These are phyloP conservation scores for Gryganskiella cystojenkinii DNA, from an alignment of 192 early-diverging fungal genomes.

Conservation along the genomic window DNA sequence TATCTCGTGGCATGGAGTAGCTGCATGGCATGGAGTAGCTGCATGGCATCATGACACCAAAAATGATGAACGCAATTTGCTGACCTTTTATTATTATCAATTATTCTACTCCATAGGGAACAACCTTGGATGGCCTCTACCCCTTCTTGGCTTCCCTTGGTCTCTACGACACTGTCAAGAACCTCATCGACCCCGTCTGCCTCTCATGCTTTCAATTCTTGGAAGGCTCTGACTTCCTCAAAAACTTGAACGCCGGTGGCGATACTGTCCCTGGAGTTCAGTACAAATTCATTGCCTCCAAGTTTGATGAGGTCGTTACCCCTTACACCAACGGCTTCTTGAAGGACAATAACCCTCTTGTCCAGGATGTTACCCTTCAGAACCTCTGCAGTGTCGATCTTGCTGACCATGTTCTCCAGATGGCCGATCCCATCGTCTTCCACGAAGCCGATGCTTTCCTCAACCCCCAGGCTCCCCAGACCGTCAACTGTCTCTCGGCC, in stretches of 20 bases:
- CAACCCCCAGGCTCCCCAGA: constrained; percentile 19
- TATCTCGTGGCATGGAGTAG: no score
- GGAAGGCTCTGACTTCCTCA: constrained; percentile 13
- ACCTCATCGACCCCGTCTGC: constrained; percentile 37
- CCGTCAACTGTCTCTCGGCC: constrained; percentile 36
- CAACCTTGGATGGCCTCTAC: constrained; percentile 14
- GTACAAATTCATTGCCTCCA: constrained; percentile 40
- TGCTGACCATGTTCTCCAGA: constrained; percentile 22
- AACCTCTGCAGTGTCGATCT: constrained; percentile 27
- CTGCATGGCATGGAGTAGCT: no score
- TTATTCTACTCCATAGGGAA: constrained; percentile 5
- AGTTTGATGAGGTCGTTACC: constrained; percentile 40
- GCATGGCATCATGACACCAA: no score
- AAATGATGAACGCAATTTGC: background rate
- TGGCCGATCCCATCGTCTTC: constrained; percentile 39
- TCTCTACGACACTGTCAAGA: background rate
- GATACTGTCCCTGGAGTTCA: constrained; percentile 46
- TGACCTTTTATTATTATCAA: background rate
- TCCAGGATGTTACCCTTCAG: constrained; percentile 32
- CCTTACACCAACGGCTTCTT: constrained; percentile 39
- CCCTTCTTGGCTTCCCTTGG: constrained; percentile 22
- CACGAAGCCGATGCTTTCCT: constrained; percentile 27
- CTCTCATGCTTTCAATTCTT: constrained; percentile 46
- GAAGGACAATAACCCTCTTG: constrained; percentile 29
- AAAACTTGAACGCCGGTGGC: constrained; percentile 33